A percentile compares a stretch with the other conserved stretches of the same genome.
Conservation (phyloP, 805 yeast species). For the Hermanozyma aechmeae region DNA sequence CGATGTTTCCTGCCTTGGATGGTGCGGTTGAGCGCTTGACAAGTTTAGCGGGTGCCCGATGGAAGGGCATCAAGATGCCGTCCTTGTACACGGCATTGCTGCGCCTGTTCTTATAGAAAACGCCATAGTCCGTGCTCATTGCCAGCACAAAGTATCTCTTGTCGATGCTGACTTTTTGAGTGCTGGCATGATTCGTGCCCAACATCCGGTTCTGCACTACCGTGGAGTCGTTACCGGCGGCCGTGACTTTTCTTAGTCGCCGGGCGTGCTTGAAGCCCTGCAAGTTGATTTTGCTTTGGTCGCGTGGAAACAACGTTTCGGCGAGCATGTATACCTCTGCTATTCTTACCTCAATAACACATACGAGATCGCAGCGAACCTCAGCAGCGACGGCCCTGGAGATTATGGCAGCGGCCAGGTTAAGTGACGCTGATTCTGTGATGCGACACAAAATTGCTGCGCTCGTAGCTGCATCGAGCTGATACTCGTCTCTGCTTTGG, state of each 20-base stretch:
- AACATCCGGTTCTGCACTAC: constrained; percentile 35
- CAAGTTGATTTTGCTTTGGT: constrained; percentile 32
- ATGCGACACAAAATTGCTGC: too few relatives aligned
- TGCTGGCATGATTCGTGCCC: constrained; percentile 28
- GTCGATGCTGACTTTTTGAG: constrained; percentile 19
- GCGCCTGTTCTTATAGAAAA: constrained; percentile 27
- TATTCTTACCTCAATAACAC: constrained; percentile 41
- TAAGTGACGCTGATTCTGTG: too few relatives aligned
- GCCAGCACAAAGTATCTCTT: constrained; percentile 33
- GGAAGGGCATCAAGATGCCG: constrained; percentile 49
- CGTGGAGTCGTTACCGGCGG: constrained; percentile 9
- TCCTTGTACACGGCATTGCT: constrained; percentile 25
- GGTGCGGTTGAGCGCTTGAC: constrained; percentile 11
- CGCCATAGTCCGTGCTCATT: constrained; percentile 45
- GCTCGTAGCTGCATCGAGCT: too few relatives aligned
- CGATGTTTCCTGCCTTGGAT: constrained; percentile 16
- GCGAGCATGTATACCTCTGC: constrained; percentile 37
- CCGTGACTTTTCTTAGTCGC: constrained; percentile 18
- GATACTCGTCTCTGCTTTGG: too few relatives aligned
- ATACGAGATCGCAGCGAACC: constrained; percentile 34
- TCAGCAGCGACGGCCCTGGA: constrained; percentile 26
- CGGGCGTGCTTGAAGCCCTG: constrained; percentile 33
- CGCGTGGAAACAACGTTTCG: constrained; percentile 33
- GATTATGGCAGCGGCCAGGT: constrained; percentile 35
- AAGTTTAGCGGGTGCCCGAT: constrained; percentile 32